Evolutionary conservation across 2,329 filamentous ascomycete species (phyloP).

Genomic region (Neonectria punicea): DNA sequence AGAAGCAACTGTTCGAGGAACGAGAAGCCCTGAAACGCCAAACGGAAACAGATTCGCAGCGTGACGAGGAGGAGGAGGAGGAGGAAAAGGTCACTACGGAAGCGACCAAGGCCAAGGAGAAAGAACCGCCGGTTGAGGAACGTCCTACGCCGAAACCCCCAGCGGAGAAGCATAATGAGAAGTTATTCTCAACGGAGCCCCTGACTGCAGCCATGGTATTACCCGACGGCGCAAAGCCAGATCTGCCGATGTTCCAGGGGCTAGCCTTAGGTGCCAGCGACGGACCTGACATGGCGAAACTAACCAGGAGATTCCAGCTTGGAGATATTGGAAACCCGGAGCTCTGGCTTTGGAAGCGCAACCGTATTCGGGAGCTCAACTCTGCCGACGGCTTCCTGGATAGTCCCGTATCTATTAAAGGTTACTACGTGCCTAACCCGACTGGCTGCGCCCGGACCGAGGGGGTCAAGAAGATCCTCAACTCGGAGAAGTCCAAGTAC

Average conservation of each 20-base stretch:
- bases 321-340: conserved; percentile 61
- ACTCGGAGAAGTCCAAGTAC: conserved; percentile 98
- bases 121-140: conserved; percentile 44
- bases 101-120: conserved; percentile 30
- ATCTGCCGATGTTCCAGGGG: conserved; percentile 57
- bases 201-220: conserved; percentile 57
- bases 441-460: conserved; percentile 92
- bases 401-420: conserved; percentile 60
- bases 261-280: conserved; percentile 58
- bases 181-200: conserved; percentile 61
- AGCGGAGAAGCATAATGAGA: conserved; percentile 57
- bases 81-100: conserved; percentile 46
- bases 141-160: conserved; percentile 44
- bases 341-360: conserved; percentile 67
- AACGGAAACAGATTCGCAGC: conserved; percentile 58
- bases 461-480: conserved; percentile 93
- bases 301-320: conserved; percentile 59
- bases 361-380: conserved; percentile 67
- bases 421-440: conserved; percentile 84
- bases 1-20: conserved; percentile 80
- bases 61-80: conserved; percentile 59
- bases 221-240: conserved; percentile 57
- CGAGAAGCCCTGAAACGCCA: conserved; percentile 68
- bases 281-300: conserved; percentile 59
- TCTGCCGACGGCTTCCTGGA: conserved; percentile 43